Evolutionary conservation across 1,284 basidiomycete genomes (phyloP).

Genomic region (Pholiota adiposa): DNA sequence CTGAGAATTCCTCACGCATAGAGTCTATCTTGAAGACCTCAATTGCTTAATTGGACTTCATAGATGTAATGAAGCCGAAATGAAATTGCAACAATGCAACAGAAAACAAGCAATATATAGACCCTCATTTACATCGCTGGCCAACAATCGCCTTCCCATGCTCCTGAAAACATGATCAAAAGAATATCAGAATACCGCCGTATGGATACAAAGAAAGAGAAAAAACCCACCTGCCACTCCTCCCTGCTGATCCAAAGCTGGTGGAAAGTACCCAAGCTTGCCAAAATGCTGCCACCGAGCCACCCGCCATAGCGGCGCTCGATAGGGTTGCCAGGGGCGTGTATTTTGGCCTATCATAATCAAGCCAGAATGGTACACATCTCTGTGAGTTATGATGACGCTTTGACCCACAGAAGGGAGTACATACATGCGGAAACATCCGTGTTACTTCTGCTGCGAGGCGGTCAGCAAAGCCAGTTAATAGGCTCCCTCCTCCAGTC

Average conservation of each 20-base stretch:
- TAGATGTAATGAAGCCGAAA: not conserved
- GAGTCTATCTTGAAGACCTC: not conserved
- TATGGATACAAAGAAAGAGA: not conserved
- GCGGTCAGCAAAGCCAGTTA: constrained; percentile 87
- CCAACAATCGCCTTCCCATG: constrained; percentile 79
- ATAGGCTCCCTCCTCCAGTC: constrained; percentile 89
- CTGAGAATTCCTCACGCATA: not conserved
- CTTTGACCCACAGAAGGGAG: not conserved
- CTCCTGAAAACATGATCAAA: constrained; percentile 49
- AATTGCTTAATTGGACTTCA: not conserved
- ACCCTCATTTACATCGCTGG: constrained; percentile 73
- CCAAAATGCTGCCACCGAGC: constrained; percentile 93
- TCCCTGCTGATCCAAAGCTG: constrained; percentile 93
- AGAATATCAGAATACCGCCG: constrained; percentile 5
- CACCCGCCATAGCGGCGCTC: constrained; percentile 91
- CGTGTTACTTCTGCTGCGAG: constrained; percentile 80
- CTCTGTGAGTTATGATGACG: not conserved
- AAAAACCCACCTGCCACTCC: constrained; percentile 79
- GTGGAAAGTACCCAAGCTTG: constrained; percentile 94
- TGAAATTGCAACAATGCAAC: constrained; percentile 2
- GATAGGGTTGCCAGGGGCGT: constrained; percentile 86
- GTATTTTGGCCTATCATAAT: constrained; percentile 72
- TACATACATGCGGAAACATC: constrained; percentile 80
- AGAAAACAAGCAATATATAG: constrained; percentile 9
- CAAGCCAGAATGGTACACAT: not conserved